A percentile compares a stretch with the other conserved stretches of the same genome.
phyloP scores from a whole-genome alignment of 2,329 filamentous ascomycete genomes.

The Exserohilum turcica region DNA sequence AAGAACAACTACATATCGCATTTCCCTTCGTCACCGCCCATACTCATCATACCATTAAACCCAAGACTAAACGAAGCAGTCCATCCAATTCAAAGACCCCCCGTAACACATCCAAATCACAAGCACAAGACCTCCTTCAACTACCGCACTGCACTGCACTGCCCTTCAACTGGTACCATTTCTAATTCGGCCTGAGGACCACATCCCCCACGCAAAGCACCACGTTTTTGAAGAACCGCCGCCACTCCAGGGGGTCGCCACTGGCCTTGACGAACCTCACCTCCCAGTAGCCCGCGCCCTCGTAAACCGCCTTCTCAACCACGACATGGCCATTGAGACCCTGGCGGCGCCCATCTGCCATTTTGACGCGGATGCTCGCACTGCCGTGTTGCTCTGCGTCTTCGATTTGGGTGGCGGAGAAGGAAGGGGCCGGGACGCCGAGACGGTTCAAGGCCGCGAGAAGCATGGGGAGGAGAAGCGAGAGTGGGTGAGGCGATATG shows the following conservation, averaged over 20 bases:
- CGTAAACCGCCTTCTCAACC: conserved; percentile 71
- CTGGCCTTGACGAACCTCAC: conserved; percentile 93
- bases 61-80: background rate
- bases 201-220: conserved; percentile 85
- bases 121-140: background rate
- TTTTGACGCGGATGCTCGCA: conserved; percentile 72
- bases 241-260: conserved; percentile 95
- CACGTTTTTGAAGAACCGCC: conserved; percentile 95
- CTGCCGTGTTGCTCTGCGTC: conserved; percentile 55
- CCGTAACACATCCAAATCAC: background rate
- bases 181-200: conserved; percentile 59
- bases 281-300: conserved; percentile 69
- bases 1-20: no score
- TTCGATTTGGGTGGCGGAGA: conserved; percentile 35
- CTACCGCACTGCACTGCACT: background rate
- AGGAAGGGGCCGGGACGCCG: conserved; percentile 71
- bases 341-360: conserved; percentile 73
- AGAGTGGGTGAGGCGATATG: conserved; percentile 78
- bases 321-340: conserved; percentile 75
- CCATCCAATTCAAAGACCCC: background rate
- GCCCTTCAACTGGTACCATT: no score
- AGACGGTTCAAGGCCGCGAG: conserved; percentile 82
- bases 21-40: background rate
- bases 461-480: conserved; percentile 78
- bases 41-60: background rate